A percentile compares a stretch with the other conserved stretches of the same genome.
These are phyloP conservation scores for Oropetium thomaeum DNA, from an alignment of 176 grass and related monocot genomes.

Conservation along the genomic window DNA sequence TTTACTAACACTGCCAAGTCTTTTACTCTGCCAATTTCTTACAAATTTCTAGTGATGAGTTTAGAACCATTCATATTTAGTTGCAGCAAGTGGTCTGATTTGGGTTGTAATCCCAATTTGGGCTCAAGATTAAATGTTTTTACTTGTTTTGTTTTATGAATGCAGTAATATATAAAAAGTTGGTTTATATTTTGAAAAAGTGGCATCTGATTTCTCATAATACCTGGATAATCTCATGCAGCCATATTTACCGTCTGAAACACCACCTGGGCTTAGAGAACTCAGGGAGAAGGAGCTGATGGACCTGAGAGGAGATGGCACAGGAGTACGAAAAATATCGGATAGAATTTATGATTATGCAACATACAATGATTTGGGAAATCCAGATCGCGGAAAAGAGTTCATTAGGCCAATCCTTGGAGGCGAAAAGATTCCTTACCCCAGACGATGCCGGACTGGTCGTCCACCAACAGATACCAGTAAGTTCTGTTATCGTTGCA, in stretches of 20 bases:
- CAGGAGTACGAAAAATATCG: slow-evolving; percentile 67
- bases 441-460: slow-evolving; percentile 81
- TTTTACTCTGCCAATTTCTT: not conserved
- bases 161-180: not conserved
- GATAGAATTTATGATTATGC: slow-evolving; percentile 92
- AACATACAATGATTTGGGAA: slow-evolving; percentile 91
- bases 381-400: slow-evolving; percentile 70
- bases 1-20: not conserved
- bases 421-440: slow-evolving; percentile 80
- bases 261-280: slow-evolving; percentile 68
- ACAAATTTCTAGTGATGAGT: not conserved
- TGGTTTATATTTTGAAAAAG: not conserved
- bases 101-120: not conserved
- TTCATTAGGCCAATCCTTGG: slow-evolving; percentile 70
- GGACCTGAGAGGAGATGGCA: slow-evolving; percentile 75
- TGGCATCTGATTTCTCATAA: slow-evolving; percentile 26
- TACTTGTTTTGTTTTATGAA: not conserved
- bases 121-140: not conserved
- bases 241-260: slow-evolving; percentile 91
- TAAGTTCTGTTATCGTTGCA: slow-evolving; percentile 51
- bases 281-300: slow-evolving; percentile 78
- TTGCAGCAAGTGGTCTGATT: not conserved
- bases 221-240: slow-evolving; percentile 43
- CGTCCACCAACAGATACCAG: slow-evolving; percentile 78
- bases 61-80: not conserved